These are phyloP conservation scores for Chaetoceros tenuissimus DNA, from an alignment of 108 stramenopile species.

Conservation along the genomic window DNA sequence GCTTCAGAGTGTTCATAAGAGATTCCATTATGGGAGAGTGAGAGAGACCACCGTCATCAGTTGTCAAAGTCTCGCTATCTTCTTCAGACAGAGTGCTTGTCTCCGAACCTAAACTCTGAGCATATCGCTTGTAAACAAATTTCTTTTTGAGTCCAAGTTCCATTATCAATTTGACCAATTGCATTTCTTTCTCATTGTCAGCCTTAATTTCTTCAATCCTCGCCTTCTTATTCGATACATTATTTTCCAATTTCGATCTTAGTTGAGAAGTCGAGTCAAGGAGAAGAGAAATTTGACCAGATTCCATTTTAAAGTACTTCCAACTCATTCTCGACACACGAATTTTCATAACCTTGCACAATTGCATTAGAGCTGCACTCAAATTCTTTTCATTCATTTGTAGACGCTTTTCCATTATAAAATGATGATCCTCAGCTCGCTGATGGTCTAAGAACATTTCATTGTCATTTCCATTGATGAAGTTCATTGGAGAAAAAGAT, in stretches of 20 bases:
- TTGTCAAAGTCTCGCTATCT: conserved; percentile 4
- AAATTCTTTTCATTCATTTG: conserved; percentile 46
- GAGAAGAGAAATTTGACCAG: conserved; percentile 43
- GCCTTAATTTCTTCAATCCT: conserved; percentile 26
- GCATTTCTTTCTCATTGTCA: conserved; percentile 46
- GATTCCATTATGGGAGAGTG: not conserved
- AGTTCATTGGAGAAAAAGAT: conserved; percentile 4
- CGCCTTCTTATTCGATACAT: no score
- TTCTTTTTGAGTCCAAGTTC: conserved; percentile 39
- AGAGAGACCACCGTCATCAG: not conserved
- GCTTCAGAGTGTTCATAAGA: conserved; percentile 18
- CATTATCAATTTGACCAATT: conserved; percentile 54
- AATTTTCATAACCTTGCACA: conserved; percentile 51
- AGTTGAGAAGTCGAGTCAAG: conserved; percentile 43
- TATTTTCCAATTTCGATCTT: conserved; percentile 26
- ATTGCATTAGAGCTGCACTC: conserved; percentile 32
- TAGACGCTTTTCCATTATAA: conserved; percentile 26
- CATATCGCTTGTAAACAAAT: not conserved
- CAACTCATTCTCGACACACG: conserved; percentile 71
- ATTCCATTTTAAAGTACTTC: conserved; percentile 55
- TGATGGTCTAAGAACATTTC: no score
- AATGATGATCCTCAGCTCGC: no score
- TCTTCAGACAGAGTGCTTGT: conserved; percentile 1
- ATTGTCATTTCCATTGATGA: no score
- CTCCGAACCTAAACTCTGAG: not conserved